Conservation (phyloP, 805 yeast species). For the Cyberlindnera lachancei region DNA sequence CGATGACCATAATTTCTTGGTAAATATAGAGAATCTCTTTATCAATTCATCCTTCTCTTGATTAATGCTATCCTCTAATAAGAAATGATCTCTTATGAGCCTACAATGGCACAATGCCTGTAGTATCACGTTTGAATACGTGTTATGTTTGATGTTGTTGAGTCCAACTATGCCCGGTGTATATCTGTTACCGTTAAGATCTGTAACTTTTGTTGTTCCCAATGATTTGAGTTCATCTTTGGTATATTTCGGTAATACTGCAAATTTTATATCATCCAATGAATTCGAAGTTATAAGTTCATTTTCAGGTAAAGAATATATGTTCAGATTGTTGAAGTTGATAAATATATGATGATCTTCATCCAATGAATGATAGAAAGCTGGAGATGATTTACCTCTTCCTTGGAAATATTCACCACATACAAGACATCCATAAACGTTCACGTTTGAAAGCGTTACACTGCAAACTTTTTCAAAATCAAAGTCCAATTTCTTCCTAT, state of each 20-base stretch:
- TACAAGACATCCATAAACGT: slow-evolving; percentile 63
- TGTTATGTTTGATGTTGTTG: slow-evolving; percentile 43
- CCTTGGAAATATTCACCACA: slow-evolving; percentile 77
- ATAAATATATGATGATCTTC: slow-evolving; percentile 58
- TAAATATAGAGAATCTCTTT: slow-evolving; percentile 35
- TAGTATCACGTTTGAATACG: slow-evolving; percentile 50
- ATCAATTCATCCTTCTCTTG: slow-evolving; percentile 29
- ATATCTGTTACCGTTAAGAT: slow-evolving; percentile 40
- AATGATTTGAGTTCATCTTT: slow-evolving; percentile 18
- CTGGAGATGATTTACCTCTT: slow-evolving; percentile 53
- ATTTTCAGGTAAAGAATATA: slow-evolving; percentile 60
- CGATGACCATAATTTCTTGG: slow-evolving; percentile 60
- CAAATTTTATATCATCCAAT: slow-evolving; percentile 44
- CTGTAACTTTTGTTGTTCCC: slow-evolving; percentile 23
- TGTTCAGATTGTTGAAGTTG: slow-evolving; percentile 40
- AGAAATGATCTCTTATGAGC: slow-evolving; percentile 39
- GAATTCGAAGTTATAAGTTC: slow-evolving; percentile 32
- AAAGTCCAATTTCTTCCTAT: slow-evolving; percentile 41
- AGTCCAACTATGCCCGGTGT: slow-evolving; percentile 61
- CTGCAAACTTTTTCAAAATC: slow-evolving; percentile 64
- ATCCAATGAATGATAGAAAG: slow-evolving; percentile 59
- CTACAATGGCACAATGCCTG: slow-evolving; percentile 48
- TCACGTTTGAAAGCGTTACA: slow-evolving; percentile 49
- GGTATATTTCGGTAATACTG: slow-evolving; percentile 45
- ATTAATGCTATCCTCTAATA: slow-evolving; percentile 24